A percentile compares a stretch with the other conserved stretches of the same genome.
phyloP scores from a whole-genome alignment of 1,139 yeast genomes.

The Pichia terricola region DNA sequence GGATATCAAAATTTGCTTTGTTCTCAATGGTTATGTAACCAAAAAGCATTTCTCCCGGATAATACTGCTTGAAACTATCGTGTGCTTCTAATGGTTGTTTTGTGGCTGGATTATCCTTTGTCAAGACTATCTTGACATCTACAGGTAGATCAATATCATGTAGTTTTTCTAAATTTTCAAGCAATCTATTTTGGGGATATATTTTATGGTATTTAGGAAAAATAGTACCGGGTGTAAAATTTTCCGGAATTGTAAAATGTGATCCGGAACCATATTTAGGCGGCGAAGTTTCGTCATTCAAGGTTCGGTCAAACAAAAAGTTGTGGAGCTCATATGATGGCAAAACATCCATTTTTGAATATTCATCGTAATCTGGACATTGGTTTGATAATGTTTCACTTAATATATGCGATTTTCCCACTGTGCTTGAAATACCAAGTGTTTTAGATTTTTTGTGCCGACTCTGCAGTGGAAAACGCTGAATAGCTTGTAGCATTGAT shows the following conservation, averaged over 20 bases:
- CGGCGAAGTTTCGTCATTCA: conserved; percentile 11
- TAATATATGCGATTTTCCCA: neutral
- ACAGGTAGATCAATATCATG: conserved; percentile 20
- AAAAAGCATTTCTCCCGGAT: conserved; percentile 45
- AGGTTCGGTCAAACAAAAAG: conserved; percentile 36
- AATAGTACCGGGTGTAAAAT: no score
- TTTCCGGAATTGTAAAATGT: neutral
- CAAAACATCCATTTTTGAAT: conserved; percentile 32
- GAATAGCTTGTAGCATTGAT: neutral
- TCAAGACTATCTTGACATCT: conserved; percentile 2
- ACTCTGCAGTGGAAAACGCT: neutral
- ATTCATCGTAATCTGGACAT: neutral
- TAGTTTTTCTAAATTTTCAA: conserved; percentile 28
- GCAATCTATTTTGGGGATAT: conserved; percentile 22
- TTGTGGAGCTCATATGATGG: conserved; percentile 61
- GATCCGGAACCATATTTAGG: conserved; percentile 14
- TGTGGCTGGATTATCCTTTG: neutral
- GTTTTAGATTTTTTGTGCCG: neutral
- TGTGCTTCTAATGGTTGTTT: neutral
- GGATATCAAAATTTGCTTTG: conserved; percentile 29
- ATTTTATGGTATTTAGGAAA: neutral
- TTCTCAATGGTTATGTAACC: conserved; percentile 44
- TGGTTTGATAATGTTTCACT: neutral
- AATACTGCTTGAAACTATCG: conserved; percentile 22
- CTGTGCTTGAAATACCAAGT: neutral